Evolutionary conservation across 2,329 filamentous ascomycete genomes (phyloP).

Genomic region (Aspergillus candidus): DNA sequence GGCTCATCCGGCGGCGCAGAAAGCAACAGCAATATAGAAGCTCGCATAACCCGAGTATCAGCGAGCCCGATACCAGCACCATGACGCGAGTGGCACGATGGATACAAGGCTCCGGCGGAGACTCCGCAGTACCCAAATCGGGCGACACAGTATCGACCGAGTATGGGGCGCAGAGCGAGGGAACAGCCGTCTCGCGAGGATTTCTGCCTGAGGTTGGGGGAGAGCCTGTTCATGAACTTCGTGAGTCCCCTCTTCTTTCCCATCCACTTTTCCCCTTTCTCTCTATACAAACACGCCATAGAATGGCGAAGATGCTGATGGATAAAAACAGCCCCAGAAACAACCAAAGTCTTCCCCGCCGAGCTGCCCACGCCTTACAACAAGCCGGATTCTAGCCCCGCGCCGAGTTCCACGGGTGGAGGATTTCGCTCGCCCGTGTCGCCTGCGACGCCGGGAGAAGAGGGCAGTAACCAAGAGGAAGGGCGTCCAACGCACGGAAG

Average conservation of each 20-base stretch:
- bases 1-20: slow-evolving; percentile 14
- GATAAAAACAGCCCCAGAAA: neutral
- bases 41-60: slow-evolving; percentile 2
- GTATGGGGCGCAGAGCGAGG: too few species aligned
- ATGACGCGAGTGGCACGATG: too few species aligned
- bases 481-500: slow-evolving; percentile 5
- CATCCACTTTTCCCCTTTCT: too few species aligned
- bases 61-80: neutral
- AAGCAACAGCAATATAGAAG: neutral
- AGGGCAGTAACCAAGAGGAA: neutral
- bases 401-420: neutral
- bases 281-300: too few species aligned
- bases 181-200: too few species aligned
- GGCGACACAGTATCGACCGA: too few species aligned
- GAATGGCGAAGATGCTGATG: slow-evolving; percentile 1
- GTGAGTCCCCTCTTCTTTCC: too few species aligned
- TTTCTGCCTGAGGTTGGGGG: too few species aligned
- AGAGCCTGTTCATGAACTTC: too few species aligned
- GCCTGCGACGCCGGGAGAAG: neutral
- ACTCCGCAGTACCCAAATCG: too few species aligned
- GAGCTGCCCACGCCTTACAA: slow-evolving; percentile 12
- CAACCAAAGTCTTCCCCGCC: neutral
- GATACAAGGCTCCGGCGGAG: too few species aligned
- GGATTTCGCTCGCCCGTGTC: slow-evolving; percentile 7
- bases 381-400: neutral